Evolutionary conservation across 2,329 filamentous ascomycete species (phyloP).

Genomic region (Xylaria sp.): DNA sequence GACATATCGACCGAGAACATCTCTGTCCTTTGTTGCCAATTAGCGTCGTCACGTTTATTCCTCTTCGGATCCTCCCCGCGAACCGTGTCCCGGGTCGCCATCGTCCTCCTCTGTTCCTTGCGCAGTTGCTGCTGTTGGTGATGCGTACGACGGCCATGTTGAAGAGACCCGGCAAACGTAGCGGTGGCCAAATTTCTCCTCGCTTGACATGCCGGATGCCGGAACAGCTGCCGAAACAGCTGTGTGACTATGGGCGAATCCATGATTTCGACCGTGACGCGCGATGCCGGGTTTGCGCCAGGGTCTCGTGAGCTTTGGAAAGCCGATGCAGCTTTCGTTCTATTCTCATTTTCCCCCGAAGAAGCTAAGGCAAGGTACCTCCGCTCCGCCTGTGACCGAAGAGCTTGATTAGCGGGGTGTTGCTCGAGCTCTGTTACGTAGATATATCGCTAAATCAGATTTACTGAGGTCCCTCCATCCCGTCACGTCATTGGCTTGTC

Average conservation of each 20-base stretch:
- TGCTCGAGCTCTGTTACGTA: neutral
- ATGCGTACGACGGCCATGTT: slow-evolving; percentile 53
- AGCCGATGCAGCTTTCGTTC: slow-evolving; percentile 13
- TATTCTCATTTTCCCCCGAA: neutral
- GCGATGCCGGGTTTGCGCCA: slow-evolving; percentile 33
- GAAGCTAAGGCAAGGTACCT: neutral
- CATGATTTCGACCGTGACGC: slow-evolving; percentile 61
- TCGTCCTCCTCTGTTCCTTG: slow-evolving; percentile 47
- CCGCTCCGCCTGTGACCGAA: neutral
- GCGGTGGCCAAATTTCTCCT: slow-evolving; percentile 53
- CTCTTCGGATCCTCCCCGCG: slow-evolving; percentile 43
- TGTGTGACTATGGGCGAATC: slow-evolving; percentile 82
- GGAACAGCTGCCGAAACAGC: slow-evolving; percentile 87
- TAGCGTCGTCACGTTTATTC: slow-evolving; percentile 69
- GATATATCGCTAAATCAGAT: slow-evolving; percentile 9
- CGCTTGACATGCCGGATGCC: slow-evolving; percentile 72
- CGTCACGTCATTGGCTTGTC: neutral
- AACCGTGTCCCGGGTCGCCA: slow-evolving; percentile 42
- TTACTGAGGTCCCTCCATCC: too few relatives aligned
- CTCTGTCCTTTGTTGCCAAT: slow-evolving; percentile 87
- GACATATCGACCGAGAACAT: slow-evolving; percentile 79
- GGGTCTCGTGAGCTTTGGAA: slow-evolving; percentile 35
- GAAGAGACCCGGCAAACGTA: slow-evolving; percentile 51
- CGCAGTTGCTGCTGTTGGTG: slow-evolving; percentile 32
- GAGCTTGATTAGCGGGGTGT: neutral